A percentile compares a stretch with the other conserved stretches of the same genome.
Conservation (phyloP, 768 basidiomycete genomes). For the Amanita pseudoporphyria region DNA sequence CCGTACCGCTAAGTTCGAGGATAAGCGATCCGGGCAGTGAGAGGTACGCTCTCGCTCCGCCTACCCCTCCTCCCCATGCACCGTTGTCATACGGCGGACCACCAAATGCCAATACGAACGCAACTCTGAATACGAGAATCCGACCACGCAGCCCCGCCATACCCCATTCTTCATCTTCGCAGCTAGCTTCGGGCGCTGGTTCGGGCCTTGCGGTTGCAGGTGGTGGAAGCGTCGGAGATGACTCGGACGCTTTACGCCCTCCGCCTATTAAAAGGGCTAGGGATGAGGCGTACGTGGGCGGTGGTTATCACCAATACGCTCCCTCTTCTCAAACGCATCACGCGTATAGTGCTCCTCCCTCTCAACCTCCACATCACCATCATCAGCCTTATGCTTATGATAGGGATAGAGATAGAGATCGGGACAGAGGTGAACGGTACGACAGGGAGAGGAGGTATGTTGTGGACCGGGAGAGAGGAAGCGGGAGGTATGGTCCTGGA, state of each 20-base stretch:
- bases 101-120: neutral
- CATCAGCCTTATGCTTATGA: neutral
- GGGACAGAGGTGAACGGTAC: neutral
- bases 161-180: neutral
- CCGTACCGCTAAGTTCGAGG: neutral
- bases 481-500: neutral
- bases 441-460: neutral
- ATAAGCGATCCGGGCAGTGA: neutral
- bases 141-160: neutral
- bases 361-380: neutral
- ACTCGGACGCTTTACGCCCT: neutral
- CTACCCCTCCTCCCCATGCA: neutral
- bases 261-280: neutral
- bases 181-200: neutral
- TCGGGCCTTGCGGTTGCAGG: too few species aligned
- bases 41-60: too few species aligned
- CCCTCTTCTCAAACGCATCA: neutral
- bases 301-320: neutral
- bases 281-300: neutral
- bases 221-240: too few species aligned
- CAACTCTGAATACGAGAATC: neutral
- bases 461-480: neutral
- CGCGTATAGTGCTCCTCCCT: neutral
- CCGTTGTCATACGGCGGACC: neutral
- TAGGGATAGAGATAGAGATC: neutral